Evolutionary conservation across 495 filamentous ascomycete species (phyloP), one percentile per base, ranked within the genome.

Genomic region (Parathielavia appendiculata): DNA sequence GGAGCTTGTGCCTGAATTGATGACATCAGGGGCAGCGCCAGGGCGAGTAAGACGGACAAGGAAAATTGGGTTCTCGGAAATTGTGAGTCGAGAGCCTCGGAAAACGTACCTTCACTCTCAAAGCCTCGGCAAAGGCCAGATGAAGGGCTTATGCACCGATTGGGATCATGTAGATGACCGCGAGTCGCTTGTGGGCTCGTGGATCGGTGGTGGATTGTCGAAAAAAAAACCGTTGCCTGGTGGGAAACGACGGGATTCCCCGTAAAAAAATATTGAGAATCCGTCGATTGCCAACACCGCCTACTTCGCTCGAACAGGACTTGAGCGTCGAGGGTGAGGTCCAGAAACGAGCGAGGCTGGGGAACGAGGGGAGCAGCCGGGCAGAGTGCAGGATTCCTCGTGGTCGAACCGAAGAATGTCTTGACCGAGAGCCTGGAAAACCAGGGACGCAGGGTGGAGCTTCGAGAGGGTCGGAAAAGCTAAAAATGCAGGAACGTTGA

Each of bases 391-490:
- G 60, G 63, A 68, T 66, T 70, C 69, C 65, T 71, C 67, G 69
- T 66, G 51, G 69, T 68, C 70, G 69, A 67, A 65, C 65, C 69
- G 63, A 71, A 66, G 70, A 70, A 71, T 70, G 62, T 56, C 61
- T 56, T n/a, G 58, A n/a, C 30, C 40, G 43, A 34, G 56, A 34
- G 59, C 46, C 34, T 60, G 52, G 51, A 52, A 50, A 58, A 50
- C 46, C 52, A 47, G 57, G 56, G 53, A 22, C 45, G 58, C 47
- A 30, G 62, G 57, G 56, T 54, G 50, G 55, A 53, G 50, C 40
- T 54, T 16, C 49, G 54, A 54, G 54, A 34, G 30, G 39, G 20
- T 30, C 30, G 10, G 44, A 49, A 56, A 40, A 43, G 59, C 64
- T 57, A 43, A 59, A 49, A 50, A 61, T 55, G 46, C 12, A 30